Base-by-base conservation (phyloP, 2,329 filamentous ascomycete genomes). In the Exophiala mesophila region DNA sequence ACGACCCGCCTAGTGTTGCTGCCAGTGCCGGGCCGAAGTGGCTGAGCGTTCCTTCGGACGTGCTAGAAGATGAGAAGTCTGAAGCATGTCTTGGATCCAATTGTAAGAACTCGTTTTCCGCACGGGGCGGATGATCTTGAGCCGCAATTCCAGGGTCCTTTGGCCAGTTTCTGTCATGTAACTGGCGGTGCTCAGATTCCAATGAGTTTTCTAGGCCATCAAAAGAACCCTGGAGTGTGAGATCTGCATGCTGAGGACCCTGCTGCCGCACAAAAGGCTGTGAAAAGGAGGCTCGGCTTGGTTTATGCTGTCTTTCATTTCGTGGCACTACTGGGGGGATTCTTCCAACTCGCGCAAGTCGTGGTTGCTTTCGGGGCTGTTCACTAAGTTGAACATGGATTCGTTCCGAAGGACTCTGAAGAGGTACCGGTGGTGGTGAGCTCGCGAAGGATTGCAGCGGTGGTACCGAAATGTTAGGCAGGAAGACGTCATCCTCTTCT, bases 311-410 rank as follows among this genome's bases (percentile, higher is more conserved):
- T 39, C 81, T 76, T 34, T 75, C 73, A 35, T 71, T 67, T 37
- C 76, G 80, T 33, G 79, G 86, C 20, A 90, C 72, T 3, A 95
- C 87, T 55, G 80, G 81, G 6, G 89, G 89, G 38, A 95, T 95
- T 12, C 89, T 79, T 6, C 88, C 89, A 34, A 95, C 81, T 54
- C 90, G 87, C 19, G 82, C 47, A 15, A 56, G 47, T 20, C 53
- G 47, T 20, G 53, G 51, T 29, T 45, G 49, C 36, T 44, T 53
- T 20, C 44, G 41, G 28, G 39, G 26, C 10, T 13, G 20, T 31
- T 45, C 41, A 2, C 41, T 45, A 3, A 16, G 16, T 12, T 35
- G 41, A 4, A 37, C 5, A 15, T 17, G 24, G 16, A 23, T 16
- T 45, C 36, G 23, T 21, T 44, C 40, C 23, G 33, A 28, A 34